These are phyloP conservation scores for Pluteus cervinus DNA, from an alignment of 768 basidiomycete genomes.

Conservation along the genomic window DNA sequence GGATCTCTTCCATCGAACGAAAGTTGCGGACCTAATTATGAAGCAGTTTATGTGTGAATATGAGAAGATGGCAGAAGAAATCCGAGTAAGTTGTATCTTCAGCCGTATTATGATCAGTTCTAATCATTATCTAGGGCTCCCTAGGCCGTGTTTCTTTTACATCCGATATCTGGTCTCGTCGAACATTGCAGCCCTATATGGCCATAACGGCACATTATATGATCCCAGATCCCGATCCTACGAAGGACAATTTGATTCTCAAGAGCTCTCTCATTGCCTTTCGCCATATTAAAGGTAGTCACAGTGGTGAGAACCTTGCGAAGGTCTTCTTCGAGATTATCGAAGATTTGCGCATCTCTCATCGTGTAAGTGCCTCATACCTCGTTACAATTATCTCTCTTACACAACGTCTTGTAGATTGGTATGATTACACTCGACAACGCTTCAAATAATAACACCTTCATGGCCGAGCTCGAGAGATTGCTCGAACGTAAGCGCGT, in stretches of 20 bases:
- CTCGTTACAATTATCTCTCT: not conserved
- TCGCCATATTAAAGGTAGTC: not conserved
- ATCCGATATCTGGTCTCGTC: conserved; percentile 12
- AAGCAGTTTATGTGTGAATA: conserved; percentile 12
- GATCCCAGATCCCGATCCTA: not conserved
- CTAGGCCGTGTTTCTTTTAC: conserved; percentile 13
- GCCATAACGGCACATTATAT: conserved; percentile 16
- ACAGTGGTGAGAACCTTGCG: too few relatives aligned
- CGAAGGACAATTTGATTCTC: conserved; percentile 3
- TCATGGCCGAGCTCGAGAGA: conserved; percentile 12
- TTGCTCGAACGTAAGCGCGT: conserved; percentile 6
- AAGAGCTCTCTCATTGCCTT: not conserved
- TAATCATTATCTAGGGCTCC: too few relatives aligned
- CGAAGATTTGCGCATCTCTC: not conserved
- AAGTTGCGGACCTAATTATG: conserved; percentile 15
- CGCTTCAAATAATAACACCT: conserved; percentile 17
- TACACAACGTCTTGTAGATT: conserved; percentile 14
- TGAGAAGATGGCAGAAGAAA: conserved; percentile 8
- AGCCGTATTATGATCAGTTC: not conserved
- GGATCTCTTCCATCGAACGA: conserved; percentile 23
- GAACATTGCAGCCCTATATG: conserved; percentile 10
- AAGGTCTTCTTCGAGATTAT: not conserved
- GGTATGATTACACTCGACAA: conserved; percentile 22
- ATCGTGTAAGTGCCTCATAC: conserved; percentile 1
- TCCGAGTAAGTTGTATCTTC: conserved; percentile 9